Conservation (phyloP, 1,139 yeast species). For the Suhomyces yuchorum region DNA sequence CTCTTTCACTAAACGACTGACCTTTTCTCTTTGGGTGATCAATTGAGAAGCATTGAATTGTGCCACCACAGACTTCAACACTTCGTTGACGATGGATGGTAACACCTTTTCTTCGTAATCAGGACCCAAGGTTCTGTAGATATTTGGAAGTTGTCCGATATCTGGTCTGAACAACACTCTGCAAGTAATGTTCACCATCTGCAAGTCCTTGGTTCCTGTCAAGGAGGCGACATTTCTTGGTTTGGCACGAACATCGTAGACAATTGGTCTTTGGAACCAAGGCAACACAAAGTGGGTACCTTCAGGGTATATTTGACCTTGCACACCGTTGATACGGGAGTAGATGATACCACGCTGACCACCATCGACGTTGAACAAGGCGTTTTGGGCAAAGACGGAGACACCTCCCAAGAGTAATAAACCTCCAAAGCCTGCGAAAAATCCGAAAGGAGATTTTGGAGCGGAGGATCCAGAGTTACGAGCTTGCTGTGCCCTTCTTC, state of each 20-base stretch:
- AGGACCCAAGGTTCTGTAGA: conserved; percentile 86
- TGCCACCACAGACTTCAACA: conserved; percentile 93
- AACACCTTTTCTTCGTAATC: conserved; percentile 96
- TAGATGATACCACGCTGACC: conserved; percentile 97
- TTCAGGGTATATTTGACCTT: conserved; percentile 82
- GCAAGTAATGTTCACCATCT: conserved; percentile 98
- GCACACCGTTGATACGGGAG: conserved; percentile 85
- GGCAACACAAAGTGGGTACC: conserved; percentile 96
- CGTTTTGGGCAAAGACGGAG: conserved; percentile 64
- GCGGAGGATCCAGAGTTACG: conserved; percentile 40
- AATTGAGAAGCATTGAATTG: conserved; percentile 97
- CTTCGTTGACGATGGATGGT: conserved; percentile 97
- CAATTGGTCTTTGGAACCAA: conserved; percentile 91
- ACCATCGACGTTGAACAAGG: conserved; percentile 96
- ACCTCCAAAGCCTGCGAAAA: conserved; percentile 81
- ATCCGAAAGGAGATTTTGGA: conserved; percentile 57
- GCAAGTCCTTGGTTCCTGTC: conserved; percentile 97
- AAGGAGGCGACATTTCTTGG: conserved; percentile 97
- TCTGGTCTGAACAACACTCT: conserved; percentile 94
- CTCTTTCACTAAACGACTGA: conserved; percentile 87
- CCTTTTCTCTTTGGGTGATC: conserved; percentile 97
- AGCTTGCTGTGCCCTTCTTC: conserved; percentile 62
- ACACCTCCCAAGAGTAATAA: conserved; percentile 72
- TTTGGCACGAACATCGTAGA: conserved; percentile 94
- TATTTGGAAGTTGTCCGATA: conserved; percentile 71